phyloP scores from a whole-genome alignment of 2,329 filamentous ascomycete genomes.

The Exophiala dermatitidis region DNA sequence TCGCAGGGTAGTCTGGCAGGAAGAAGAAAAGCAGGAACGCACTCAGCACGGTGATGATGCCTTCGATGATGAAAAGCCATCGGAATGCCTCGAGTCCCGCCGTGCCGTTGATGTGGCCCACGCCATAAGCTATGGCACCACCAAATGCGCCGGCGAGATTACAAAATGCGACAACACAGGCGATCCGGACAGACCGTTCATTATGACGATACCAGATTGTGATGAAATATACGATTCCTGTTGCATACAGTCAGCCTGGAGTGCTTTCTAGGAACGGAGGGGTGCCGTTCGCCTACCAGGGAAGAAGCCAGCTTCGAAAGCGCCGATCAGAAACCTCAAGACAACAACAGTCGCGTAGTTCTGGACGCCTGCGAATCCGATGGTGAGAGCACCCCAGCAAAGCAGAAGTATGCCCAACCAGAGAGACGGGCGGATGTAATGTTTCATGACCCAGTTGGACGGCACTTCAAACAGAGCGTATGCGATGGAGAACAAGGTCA shows the following conservation, averaged over 20 bases:
- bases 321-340: constrained; percentile 45
- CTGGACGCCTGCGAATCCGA: constrained; percentile 41
- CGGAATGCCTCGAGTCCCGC: constrained; percentile 37
- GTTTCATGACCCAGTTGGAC: constrained; percentile 46
- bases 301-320: constrained; percentile 47
- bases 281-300: constrained; percentile 29
- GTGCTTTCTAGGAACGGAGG: not conserved
- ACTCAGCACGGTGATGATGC: constrained; percentile 35
- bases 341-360: constrained; percentile 41
- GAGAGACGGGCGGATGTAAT: constrained; percentile 27
- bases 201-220: constrained; percentile 52
- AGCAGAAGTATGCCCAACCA: constrained; percentile 48
- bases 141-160: constrained; percentile 50
- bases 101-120: constrained; percentile 37
- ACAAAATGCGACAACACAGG: constrained; percentile 47
- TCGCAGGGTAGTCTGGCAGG: constrained; percentile 39
- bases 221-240: constrained; percentile 41
- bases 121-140: constrained; percentile 35
- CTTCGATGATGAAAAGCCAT: constrained; percentile 31
- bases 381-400: constrained; percentile 44
- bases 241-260: not conserved
- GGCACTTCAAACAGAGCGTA: constrained; percentile 47
- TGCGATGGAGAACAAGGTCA: constrained; percentile 45
- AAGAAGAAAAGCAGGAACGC: constrained; percentile 36
- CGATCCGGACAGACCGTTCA: constrained; percentile 54